Evolutionary conservation across 129 eudicot species (phyloP), one percentile per base, ranked within the genome.

Genomic region (Pittosporum tobira): DNA sequence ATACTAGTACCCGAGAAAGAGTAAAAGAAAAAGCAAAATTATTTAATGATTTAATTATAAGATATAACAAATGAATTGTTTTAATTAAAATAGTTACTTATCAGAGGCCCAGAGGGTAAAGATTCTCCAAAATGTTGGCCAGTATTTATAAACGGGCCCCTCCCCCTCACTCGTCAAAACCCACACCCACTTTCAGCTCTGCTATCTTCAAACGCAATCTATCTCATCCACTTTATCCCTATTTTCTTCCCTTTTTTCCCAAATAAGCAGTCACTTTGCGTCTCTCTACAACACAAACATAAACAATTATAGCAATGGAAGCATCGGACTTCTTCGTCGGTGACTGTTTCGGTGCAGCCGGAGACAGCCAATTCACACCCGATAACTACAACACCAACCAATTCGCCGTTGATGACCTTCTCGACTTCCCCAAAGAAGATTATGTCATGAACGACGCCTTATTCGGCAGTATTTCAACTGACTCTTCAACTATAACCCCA

Each of bases 351-450:
- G 76, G 76, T 24, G 65, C n/a, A n/a, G n/a, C 70, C 73, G 65
- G 69, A 22, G 67, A 77, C 13, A 45, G 67, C 30, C 62, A 50
- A 27, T 43, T 59, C 52, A 37, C 49, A 4, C 43, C 57, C 37
- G 59, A 50, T 6, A 42, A 38, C 2, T 27, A 48, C 64, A 65
- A 46, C 31, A 47, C 43, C 47, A 71, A 80, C 30, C 79, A 76
- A 7, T 79, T 84, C 50, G 48, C 67, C 18, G 48, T 87, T 15
- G 96, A 87, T 45, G 94, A 87, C 67, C 54, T 83, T 42, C 79
- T 87, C n/a, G 88, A 83, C 50, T 80, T 83, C 64, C 68, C 96
- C 61, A 78, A 54, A 46, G 94, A 81, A n/a, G 94, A 83, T 19
- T 93, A 77, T 2, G 63, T 78, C 62, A 77, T 77, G 77, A 61